Evolutionary conservation across 2,329 filamentous ascomycete genomes (phyloP), one percentile per base, ranked within the genome.

Genomic region (Pseudonectria foliicola): DNA sequence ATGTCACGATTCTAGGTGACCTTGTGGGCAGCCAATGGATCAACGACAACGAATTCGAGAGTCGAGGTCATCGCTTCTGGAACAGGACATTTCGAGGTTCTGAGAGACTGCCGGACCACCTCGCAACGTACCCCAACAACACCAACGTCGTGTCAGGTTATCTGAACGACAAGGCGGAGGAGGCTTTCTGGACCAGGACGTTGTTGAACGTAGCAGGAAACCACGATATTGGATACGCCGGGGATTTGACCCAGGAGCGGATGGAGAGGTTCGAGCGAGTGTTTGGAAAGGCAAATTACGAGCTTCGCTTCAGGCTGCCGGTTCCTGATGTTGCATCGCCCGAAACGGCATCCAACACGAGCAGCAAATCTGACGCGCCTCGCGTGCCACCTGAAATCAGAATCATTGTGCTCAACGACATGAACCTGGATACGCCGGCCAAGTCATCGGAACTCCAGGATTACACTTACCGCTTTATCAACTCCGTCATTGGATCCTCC

Each of bases 1-100:
- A 98, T 57, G 77, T 92, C 13, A 80, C 84, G 0, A 88, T 96
- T 0, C 69, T 98, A 4, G 92, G 92, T 3, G 92, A 98, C 57
- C 67, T 98, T 39, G 67, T 98, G 8, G 92, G 92, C 8, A 95
- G 88, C 52, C 92, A 98, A 60, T 98, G 92, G 92, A 84, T 98
- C 42, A 75, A 74, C 33, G 80, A 95, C 55, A 74, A 72, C 21
- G 92, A 98, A 61, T 98, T 98, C 55, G 72, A 77, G 41, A 67
- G 68, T 41, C 75, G 92, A 26, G 82, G 79, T 12, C 62, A 65
- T 48, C 69, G 90, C 26, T 95, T 82, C 63, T 95, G 90, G 90
- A 70, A 77, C 39, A 71, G 81, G 6, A 82, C 92, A 3, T 88
- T 95, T 57, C 68, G 61, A n/a, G 78, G 79, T 6, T 75, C 74